Percentiles rank a stretch among this genome's conserved stretches.
Evolutionary conservation across 257 asterid species (phyloP).

Genomic region (Nicotiana knightiana): DNA sequence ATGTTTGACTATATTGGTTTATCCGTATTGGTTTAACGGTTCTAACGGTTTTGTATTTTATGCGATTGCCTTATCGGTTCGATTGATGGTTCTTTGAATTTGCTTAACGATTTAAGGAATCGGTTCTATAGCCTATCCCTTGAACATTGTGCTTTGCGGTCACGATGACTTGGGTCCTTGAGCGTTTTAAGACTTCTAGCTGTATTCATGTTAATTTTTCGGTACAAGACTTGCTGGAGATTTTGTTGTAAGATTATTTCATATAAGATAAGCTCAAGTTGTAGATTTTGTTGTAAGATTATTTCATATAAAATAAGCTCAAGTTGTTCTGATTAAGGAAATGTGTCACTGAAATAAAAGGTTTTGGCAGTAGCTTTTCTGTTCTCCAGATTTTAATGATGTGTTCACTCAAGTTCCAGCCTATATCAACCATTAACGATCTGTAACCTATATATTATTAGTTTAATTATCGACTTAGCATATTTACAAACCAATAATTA

Average conservation of each 20-base stretch:
- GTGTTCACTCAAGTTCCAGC: background rate
- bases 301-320: background rate
- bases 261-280: background rate
- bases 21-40: too few species aligned
- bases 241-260: background rate
- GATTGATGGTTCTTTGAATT: too few species aligned
- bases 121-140: background rate
- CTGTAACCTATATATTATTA: too few species aligned
- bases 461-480: too few species aligned
- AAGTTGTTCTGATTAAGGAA: background rate
- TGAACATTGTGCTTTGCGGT: background rate
- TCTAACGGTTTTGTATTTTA: too few species aligned
- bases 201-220: background rate
- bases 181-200: background rate
- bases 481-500: too few species aligned
- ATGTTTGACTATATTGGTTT: too few species aligned
- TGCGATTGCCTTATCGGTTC: too few species aligned
- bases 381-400: background rate
- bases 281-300: background rate
- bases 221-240: background rate
- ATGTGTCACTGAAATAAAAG: background rate
- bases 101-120: too few species aligned
- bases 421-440: too few species aligned
- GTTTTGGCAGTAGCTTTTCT: background rate
- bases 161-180: background rate